Evolutionary conservation across 2,329 filamentous ascomycete genomes (phyloP), one percentile per base, ranked within the genome.

Genomic region (Botrytis tulipae): DNA sequence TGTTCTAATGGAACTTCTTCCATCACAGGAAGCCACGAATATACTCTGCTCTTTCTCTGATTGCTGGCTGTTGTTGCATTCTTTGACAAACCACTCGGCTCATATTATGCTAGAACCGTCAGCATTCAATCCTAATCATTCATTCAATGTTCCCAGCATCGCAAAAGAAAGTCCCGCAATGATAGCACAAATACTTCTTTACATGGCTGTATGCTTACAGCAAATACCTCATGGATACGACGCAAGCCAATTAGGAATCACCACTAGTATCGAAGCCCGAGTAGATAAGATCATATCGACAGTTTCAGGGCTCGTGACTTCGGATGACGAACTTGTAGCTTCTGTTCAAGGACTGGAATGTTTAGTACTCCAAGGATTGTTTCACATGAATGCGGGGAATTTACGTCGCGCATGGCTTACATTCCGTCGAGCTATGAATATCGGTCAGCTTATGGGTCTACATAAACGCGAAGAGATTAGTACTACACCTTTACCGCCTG

Each of bases 341-440:
- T 86, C 84, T 4, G 77, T 86, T 1, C 87, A 89, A 77, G 87
- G 85, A 0, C 77, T 88, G 9, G 85, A 87, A 73, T 85, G 85
- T 69, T 80, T 88, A n/a, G 81, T 87, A 75, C 80, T 88, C 0
- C 84, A 87, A 74, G 82, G 81, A 20, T 80, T 86, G 35, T 86
- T 84, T 75, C 80, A 84, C 10, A 84, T 83, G 42, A 87, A 87
- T 42, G 78, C 79, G 0, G 87, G 87, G 1, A 83, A 85, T 42
- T 80, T 87, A 4, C 84, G 87, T 35, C 86, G 86, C 62, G 82
- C 85, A 0, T 88, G 85, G 85, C 76, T 87, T 6, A 79, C 81
- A 0, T 82, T 81, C 51, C 83, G 87, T 0, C 82, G 86, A 8
- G 85, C 86, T 7, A 79, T 89, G 48, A 84, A 82, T 63, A 81